These are phyloP conservation scores for Cyclotella atomus DNA, from an alignment of 108 stramenopile genomes.

Conservation along the genomic window DNA sequence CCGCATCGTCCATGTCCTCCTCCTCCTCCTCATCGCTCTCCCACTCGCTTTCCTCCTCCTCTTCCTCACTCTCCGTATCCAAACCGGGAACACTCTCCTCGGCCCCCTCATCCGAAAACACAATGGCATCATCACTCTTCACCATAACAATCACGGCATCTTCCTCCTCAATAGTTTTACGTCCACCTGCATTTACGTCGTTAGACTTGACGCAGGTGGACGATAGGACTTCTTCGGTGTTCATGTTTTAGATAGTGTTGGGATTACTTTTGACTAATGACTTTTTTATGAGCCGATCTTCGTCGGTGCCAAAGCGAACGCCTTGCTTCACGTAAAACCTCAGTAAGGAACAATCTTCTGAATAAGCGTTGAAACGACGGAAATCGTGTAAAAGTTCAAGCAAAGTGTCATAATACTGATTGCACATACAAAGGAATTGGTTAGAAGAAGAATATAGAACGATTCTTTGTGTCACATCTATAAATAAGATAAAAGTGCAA, in stretches of 20 bases:
- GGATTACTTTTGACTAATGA: conserved; percentile 15
- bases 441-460: background rate
- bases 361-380: background rate
- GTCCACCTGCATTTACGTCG: conserved; percentile 42
- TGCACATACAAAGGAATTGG: background rate
- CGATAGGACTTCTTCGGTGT: conserved; percentile 34
- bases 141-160: conserved; percentile 19
- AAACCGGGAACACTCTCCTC: conserved; percentile 42
- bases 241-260: conserved; percentile 33
- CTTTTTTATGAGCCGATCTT: conserved; percentile 1
- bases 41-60: conserved; percentile 51
- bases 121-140: conserved; percentile 41
- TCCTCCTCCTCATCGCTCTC: conserved; percentile 34
- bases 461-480: background rate
- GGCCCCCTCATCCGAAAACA: conserved; percentile 42
- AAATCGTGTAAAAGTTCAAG: background rate
- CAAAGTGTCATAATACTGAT: background rate
- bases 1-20: background rate
- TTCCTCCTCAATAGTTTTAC: conserved; percentile 27
- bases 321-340: background rate
- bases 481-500: no score
- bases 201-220: conserved; percentile 46
- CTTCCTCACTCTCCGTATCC: conserved; percentile 53
- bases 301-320: background rate
- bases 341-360: background rate